These are phyloP conservation scores for Amanita rimosa DNA, from an alignment of 768 basidiomycete genomes.

Conservation along the genomic window DNA sequence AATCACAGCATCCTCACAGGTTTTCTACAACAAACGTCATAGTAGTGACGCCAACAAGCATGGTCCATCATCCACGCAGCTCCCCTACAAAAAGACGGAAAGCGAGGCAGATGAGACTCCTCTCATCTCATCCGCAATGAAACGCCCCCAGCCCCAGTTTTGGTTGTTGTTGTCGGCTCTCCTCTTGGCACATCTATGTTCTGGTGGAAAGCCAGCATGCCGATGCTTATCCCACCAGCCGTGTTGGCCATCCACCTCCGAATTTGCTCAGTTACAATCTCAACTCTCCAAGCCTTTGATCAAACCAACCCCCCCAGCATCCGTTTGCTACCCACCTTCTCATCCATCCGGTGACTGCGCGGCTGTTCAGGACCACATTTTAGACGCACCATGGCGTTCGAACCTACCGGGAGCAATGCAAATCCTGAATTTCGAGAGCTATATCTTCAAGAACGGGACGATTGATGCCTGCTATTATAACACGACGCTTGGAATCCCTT, in stretches of 20 bases:
- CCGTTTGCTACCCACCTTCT: not conserved
- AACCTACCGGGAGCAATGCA: not conserved
- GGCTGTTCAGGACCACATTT: not conserved
- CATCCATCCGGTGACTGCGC: not conserved
- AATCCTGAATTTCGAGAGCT: not conserved
- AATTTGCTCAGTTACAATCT: not conserved
- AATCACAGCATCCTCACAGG: not conserved
- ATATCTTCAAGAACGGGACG: not conserved
- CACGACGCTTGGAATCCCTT: not conserved
- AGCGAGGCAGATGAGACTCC: too few relatives aligned
- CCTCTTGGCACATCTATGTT: not conserved
- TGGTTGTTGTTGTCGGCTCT: not conserved
- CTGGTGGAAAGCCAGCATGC: not conserved
- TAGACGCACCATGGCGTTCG: not conserved
- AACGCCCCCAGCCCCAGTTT: not conserved
- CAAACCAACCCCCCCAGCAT: not conserved
- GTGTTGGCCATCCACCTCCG: not conserved
- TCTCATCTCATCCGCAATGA: not conserved
- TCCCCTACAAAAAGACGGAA: not conserved
- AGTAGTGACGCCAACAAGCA: not conserved
- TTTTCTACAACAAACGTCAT: not conserved
- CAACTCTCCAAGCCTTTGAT: not conserved
- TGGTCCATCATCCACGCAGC: too few relatives aligned
- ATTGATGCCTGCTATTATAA: not conserved
- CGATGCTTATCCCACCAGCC: not conserved